Conservation (phyloP, 805 yeast species). For the Cyberlindnera maclurae region DNA sequence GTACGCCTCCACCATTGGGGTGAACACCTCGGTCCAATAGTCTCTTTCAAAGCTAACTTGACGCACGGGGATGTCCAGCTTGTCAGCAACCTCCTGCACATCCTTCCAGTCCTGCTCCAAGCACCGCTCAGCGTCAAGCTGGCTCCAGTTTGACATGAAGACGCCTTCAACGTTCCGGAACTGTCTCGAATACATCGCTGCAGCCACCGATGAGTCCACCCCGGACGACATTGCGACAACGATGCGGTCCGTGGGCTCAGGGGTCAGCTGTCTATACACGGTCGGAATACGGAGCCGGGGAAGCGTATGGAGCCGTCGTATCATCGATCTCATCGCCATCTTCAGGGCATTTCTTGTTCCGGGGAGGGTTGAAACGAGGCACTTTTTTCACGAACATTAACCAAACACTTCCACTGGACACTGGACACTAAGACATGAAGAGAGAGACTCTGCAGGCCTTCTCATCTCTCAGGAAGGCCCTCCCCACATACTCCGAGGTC, state of each 20-base stretch:
- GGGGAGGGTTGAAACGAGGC: too few species aligned
- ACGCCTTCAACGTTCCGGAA: slow-evolving; percentile 66
- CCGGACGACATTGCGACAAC: slow-evolving; percentile 94
- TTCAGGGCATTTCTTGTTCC: too few species aligned
- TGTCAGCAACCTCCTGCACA: slow-evolving; percentile 57
- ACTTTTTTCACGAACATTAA: too few species aligned
- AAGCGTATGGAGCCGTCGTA: slow-evolving; percentile 1
- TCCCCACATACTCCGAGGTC: neutral
- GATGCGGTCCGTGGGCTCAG: slow-evolving; percentile 49
- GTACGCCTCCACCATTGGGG: slow-evolving; percentile 81
- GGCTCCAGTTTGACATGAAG: slow-evolving; percentile 77
- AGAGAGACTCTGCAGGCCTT: slow-evolving; percentile 1
- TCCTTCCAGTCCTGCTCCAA: slow-evolving; percentile 87
- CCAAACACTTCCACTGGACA: too few species aligned
- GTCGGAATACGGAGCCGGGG: slow-evolving; percentile 11
- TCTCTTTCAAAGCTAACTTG: slow-evolving; percentile 82
- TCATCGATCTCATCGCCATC: neutral
- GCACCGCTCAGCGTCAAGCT: slow-evolving; percentile 47
- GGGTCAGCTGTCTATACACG: slow-evolving; percentile 33
- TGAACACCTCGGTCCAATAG: slow-evolving; percentile 89
- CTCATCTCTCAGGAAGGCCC: slow-evolving; percentile 2
- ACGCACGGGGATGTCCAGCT: slow-evolving; percentile 60
- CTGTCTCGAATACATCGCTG: slow-evolving; percentile 53
- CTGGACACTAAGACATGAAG: too few species aligned
- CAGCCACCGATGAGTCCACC: slow-evolving; percentile 89